Conservation (phyloP, 768 basidiomycete species). For the Trametes villosa region DNA sequence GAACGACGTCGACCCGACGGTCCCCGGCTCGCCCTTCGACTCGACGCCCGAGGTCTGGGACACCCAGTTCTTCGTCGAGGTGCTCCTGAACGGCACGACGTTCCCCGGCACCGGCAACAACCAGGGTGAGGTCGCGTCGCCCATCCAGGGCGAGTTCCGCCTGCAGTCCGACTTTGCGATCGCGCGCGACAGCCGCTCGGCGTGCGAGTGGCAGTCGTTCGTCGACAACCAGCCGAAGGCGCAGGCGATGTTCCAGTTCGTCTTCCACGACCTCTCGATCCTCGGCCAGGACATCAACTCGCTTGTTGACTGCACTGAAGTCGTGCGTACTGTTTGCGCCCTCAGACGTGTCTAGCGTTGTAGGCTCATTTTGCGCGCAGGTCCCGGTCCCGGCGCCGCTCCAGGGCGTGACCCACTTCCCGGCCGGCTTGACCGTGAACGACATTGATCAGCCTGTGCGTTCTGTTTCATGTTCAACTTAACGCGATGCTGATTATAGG, state of each 20-base stretch:
- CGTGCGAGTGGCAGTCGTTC: slow-evolving; percentile 34
- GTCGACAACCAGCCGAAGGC: slow-evolving; percentile 25
- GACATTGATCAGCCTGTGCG: slow-evolving; percentile 29
- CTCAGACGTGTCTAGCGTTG: background rate
- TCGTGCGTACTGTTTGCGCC: background rate
- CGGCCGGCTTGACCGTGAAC: slow-evolving; percentile 23
- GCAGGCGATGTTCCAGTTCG: slow-evolving; percentile 24
- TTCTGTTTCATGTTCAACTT: background rate
- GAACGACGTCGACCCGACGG: slow-evolving; percentile 20
- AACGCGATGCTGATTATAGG: background rate
- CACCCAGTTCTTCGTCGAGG: slow-evolving; percentile 20
- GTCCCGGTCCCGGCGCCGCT: slow-evolving; percentile 13
- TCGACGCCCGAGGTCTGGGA: slow-evolving; percentile 14
- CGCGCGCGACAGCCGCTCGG: slow-evolving; percentile 30
- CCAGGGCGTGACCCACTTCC: slow-evolving; percentile 25
- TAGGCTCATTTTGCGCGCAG: background rate
- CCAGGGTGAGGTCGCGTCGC: slow-evolving; percentile 14
- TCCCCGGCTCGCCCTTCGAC: slow-evolving; percentile 17
- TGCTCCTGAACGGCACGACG: slow-evolving; percentile 9
- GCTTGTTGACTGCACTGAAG: slow-evolving; percentile 20
- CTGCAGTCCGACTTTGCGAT: slow-evolving; percentile 24
- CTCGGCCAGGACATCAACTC: slow-evolving; percentile 18
- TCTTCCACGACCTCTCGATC: slow-evolving; percentile 17
- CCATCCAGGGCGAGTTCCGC: slow-evolving; percentile 5
- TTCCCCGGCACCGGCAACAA: slow-evolving; percentile 17